Conservation (phyloP, 208 protist species). For the Crithidia bombi region DNA sequence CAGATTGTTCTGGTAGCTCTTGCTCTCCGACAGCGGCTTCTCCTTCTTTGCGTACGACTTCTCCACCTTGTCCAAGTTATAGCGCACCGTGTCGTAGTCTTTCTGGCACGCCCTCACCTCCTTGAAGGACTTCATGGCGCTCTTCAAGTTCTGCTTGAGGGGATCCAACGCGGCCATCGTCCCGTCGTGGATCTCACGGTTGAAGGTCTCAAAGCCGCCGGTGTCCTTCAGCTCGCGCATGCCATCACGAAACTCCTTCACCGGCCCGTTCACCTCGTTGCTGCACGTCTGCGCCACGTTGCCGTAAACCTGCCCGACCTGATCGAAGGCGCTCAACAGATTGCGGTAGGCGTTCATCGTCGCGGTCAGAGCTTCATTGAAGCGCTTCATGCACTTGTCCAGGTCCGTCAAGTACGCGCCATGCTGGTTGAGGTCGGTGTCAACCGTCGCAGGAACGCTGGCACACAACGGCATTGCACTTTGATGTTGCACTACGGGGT, state of each 20-base stretch:
- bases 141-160: slow-evolving; percentile 46
- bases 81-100: slow-evolving; percentile 56
- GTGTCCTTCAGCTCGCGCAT: slow-evolving; percentile 72
- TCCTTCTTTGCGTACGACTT: slow-evolving; percentile 73
- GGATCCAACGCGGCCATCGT: slow-evolving; percentile 35
- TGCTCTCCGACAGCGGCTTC: slow-evolving; percentile 56
- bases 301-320: slow-evolving; percentile 47
- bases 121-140: slow-evolving; percentile 43
- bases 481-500: not conserved
- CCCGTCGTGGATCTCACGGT: slow-evolving; percentile 51
- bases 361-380: slow-evolving; percentile 45
- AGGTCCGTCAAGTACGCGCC: slow-evolving; percentile 47
- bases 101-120: slow-evolving; percentile 44
- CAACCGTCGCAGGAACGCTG: slow-evolving; percentile 43
- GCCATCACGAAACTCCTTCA: slow-evolving; percentile 48
- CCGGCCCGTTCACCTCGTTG: slow-evolving; percentile 22
- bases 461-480: slow-evolving; percentile 28
- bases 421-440: slow-evolving; percentile 57
- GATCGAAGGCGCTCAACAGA: slow-evolving; percentile 59
- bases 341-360: slow-evolving; percentile 68
- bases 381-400: slow-evolving; percentile 50
- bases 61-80: slow-evolving; percentile 60
- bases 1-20: slow-evolving; percentile 51
- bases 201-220: slow-evolving; percentile 53
- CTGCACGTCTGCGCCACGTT: slow-evolving; percentile 49